Evolutionary conservation across 441 rosid species (phyloP).

Genomic region (Metrosideros polymorpha): DNA sequence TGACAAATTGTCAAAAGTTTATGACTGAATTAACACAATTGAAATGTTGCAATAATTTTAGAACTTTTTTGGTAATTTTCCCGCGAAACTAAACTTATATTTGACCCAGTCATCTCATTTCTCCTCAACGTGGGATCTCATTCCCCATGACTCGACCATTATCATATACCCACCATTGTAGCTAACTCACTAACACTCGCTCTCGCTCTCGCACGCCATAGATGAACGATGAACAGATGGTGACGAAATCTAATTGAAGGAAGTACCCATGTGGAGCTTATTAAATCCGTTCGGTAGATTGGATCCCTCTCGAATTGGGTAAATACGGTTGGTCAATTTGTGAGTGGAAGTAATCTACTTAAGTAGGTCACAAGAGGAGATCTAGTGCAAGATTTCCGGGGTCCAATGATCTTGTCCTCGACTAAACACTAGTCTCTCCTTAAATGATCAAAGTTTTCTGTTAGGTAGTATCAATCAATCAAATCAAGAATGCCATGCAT

Average conservation of each 20-base stretch:
- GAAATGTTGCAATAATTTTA: no score
- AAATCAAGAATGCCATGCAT: background rate
- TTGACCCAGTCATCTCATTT: background rate
- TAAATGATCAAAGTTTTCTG: background rate
- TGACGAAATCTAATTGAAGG: background rate
- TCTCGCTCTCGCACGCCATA: background rate
- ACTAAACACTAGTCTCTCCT: background rate
- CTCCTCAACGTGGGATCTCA: background rate
- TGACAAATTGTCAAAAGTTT: no score
- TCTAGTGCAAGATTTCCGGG: background rate
- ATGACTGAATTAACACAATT: no score
- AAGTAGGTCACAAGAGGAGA: background rate
- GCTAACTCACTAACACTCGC: background rate
- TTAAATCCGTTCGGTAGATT: background rate
- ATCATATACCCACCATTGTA: fast-evolving
- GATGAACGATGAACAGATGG: background rate
- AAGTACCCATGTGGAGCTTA: background rate
- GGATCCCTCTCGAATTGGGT: background rate
- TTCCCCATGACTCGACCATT: background rate
- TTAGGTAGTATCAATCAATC: background rate
- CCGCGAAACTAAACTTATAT: no score
- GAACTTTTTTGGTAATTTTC: no score
- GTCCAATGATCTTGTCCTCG: background rate
- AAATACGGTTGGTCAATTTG: background rate
- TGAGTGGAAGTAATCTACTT: background rate